phyloP scores from a whole-genome alignment of 1,139 yeast species.

The Zygoascus sp. region DNA sequence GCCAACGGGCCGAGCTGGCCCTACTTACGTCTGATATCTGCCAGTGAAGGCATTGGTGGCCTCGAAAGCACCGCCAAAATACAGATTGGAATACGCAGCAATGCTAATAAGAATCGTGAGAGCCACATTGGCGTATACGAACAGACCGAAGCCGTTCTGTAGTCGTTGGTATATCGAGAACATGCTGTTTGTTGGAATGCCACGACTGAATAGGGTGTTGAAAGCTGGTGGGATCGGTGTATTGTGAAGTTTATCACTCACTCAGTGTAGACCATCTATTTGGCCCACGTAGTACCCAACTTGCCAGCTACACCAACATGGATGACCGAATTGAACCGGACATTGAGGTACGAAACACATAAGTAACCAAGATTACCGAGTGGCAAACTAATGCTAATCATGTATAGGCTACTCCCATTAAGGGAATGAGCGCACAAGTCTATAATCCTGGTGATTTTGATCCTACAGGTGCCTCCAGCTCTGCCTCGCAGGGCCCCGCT shows the following conservation, averaged over 20 bases:
- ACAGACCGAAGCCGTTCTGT: conserved; percentile 30
- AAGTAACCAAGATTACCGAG: not conserved
- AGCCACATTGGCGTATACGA: conserved; percentile 30
- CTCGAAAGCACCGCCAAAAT: conserved; percentile 23
- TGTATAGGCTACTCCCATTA: conserved; percentile 7
- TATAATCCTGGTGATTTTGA: conserved; percentile 34
- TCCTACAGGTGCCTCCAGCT: conserved; percentile 12
- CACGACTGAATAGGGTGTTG: too few relatives aligned
- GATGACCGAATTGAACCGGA: conserved; percentile 11
- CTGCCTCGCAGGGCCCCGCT: conserved; percentile 9
- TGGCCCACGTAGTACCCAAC: not conserved
- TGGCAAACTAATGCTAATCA: not conserved
- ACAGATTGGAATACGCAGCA: conserved; percentile 30
- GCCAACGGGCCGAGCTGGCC: too few relatives aligned
- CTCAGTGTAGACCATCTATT: not conserved
- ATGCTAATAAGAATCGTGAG: conserved; percentile 29
- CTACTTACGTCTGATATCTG: conserved; percentile 3
- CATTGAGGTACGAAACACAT: conserved; percentile 9
- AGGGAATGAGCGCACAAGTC: conserved; percentile 31
- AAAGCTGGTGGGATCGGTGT: too few relatives aligned
- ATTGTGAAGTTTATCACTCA: too few relatives aligned
- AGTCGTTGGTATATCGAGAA: conserved; percentile 23
- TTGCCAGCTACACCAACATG: conserved; percentile 6
- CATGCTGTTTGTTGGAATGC: conserved; percentile 14
- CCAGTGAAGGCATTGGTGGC: conserved; percentile 2